phyloP scores from a whole-genome alignment of 2,329 filamentous ascomycete genomes.

The Colletotrichum sp. region DNA sequence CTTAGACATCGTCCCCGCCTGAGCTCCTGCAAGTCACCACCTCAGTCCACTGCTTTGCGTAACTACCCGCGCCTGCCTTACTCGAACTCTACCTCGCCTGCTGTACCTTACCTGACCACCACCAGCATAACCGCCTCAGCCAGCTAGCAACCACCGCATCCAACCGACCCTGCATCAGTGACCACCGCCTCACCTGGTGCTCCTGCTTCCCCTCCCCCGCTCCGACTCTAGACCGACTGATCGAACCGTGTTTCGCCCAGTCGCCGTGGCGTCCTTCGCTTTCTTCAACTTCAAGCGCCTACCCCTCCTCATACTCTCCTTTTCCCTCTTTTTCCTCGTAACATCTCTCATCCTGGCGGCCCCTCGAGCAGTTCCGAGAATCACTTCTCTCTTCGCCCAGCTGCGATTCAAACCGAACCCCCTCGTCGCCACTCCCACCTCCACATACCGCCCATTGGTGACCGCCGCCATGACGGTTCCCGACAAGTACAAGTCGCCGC shows the following conservation, averaged over 20 bases:
- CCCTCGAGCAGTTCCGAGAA: constrained; percentile 61
- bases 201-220: constrained; percentile 11
- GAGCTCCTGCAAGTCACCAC: constrained; percentile 6
- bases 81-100: neutral
- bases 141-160: neutral
- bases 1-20: constrained; percentile 1
- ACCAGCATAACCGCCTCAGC: neutral
- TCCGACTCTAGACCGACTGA: constrained; percentile 9
- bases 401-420: constrained; percentile 46
- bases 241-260: constrained; percentile 9
- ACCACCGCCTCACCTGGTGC: constrained; percentile 4
- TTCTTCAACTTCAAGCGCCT: constrained; percentile 20
- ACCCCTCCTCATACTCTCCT: constrained; percentile 48
- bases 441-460: constrained; percentile 34
- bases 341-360: constrained; percentile 70
- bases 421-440: constrained; percentile 31
- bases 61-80: neutral
- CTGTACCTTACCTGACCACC: neutral
- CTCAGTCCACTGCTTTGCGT: constrained; percentile 10
- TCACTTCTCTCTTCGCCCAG: constrained; percentile 63
- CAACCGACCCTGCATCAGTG: constrained; percentile 4
- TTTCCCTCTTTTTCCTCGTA: constrained; percentile 61
- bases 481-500: constrained; percentile 72
- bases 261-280: constrained; percentile 43
- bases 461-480: constrained; percentile 67